Evolutionary conservation across 2,329 filamentous ascomycete species (phyloP), one percentile per base, ranked within the genome.

Genomic region (Didymella sp.): DNA sequence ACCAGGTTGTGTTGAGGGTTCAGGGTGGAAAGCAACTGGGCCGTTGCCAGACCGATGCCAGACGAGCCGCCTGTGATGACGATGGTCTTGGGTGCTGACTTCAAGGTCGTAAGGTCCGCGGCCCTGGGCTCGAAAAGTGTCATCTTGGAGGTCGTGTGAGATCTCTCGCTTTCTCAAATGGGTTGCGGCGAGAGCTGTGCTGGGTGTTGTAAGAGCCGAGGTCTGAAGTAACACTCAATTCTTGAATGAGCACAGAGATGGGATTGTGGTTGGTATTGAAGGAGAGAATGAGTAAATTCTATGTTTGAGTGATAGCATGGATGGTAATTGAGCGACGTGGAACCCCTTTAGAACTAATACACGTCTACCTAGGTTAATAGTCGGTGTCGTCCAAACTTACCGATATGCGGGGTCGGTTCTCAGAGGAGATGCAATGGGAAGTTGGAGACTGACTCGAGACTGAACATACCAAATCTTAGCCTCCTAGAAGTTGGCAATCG

Each of bases 31-130:
- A 79, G 72, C 28, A 78, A 70, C 11, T 67, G 66, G 4, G 76
- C 76, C 17, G 77, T 79, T 61, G 75, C 70, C 22, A 78, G 74
- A 8, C 77, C 77, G 27, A 79, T 79, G 46, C 77, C 77, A 6
- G 74, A 75, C 15, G 73, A 72, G 38, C 74, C 72, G 50, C 77
- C 75, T n/a, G 77, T 77, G 47, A 79, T 76, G 48, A 78, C 59
- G 46, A 75, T 69, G 1, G 71, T 74, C 57, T 72, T 73, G 2
- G 71, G 60, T 13, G 52, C 63, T 8, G 66, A 64, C 47, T 68
- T 64, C 25, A 74, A 55, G n/a, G 44, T 59, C 15, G 53, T 44
- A 33, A 73, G 59, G 21, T 53, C 37, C 17, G 64, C 52, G 15
- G 54, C 25, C 7, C 64, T 59, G 22, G 70, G 68, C 31, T 68